Evolutionary conservation across 257 asterid genomes (phyloP).

Genomic region (Solanum dulcamara): DNA sequence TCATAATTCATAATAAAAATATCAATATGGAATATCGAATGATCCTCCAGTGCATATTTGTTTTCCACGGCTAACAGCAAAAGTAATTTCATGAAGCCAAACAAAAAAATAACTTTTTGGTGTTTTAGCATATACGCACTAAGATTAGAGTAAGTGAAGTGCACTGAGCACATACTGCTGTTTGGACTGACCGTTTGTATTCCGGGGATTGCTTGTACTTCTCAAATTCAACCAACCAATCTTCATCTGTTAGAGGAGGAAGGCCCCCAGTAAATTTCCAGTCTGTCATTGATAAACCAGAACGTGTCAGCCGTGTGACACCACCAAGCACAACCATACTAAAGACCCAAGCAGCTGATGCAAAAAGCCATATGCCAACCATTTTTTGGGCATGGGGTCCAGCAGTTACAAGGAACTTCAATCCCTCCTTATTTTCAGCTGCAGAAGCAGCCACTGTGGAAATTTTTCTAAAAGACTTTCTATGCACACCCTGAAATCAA

Average conservation of each 20-base stretch:
- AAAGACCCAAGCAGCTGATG: slow-evolving; percentile 90
- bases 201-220: slow-evolving; percentile 93
- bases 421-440: slow-evolving; percentile 32
- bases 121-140: neutral
- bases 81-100: neutral
- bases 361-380: slow-evolving; percentile 89
- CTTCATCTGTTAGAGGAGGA: slow-evolving; percentile 84
- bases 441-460: slow-evolving; percentile 43
- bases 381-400: slow-evolving; percentile 80
- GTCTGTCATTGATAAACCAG: slow-evolving; percentile 98
- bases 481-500: slow-evolving; percentile 33
- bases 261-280: slow-evolving; percentile 93
- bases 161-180: neutral
- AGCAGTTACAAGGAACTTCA: slow-evolving; percentile 66
- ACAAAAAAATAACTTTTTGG: neutral
- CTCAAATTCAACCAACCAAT: slow-evolving; percentile 77
- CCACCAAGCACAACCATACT: slow-evolving; percentile 98
- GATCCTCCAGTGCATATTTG: neutral
- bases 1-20: neutral
- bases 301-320: slow-evolving; percentile 78
- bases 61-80: no score
- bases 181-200: slow-evolving; percentile 54
- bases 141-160: neutral
- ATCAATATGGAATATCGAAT: neutral
- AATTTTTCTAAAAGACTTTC: slow-evolving; percentile 30